Percentiles rank a stretch among this genome's conserved stretches.
Conservation (phyloP, 208 protist genomes). For the Borovskyia barvae region DNA sequence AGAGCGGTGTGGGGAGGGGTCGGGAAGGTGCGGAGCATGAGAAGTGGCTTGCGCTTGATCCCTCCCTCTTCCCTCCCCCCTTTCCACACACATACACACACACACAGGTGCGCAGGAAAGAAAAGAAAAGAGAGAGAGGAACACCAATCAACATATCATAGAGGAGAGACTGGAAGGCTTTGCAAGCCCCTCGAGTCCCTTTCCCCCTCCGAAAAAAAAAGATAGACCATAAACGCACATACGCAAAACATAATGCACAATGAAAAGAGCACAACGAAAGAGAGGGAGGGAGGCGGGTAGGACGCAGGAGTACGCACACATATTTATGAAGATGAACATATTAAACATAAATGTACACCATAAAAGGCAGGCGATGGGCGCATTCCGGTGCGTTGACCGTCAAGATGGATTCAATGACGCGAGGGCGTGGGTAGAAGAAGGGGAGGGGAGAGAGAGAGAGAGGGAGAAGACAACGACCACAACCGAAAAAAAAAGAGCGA, state of each 20-base stretch:
- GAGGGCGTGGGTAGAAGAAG: not conserved
- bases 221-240: not conserved
- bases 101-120: not conserved
- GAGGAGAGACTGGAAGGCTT: too few species aligned
- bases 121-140: conserved; percentile 1
- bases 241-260: not conserved
- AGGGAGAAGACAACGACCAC: not conserved
- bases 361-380: too few species aligned
- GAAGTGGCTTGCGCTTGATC: too few species aligned
- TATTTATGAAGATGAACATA: not conserved
- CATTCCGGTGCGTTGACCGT: too few species aligned
- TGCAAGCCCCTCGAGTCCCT: not conserved
- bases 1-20: too few species aligned
- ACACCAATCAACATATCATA: too few species aligned
- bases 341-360: conserved; percentile 1
- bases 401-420: not conserved
- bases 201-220: not conserved
- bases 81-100: conserved; percentile 1
- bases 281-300: not conserved
- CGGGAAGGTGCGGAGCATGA: too few species aligned
- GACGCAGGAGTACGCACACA: not conserved
- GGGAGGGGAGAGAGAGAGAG: not conserved
- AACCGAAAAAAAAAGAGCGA: conserved; percentile 17
- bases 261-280: not conserved
- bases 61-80: too few species aligned